phyloP scores from a whole-genome alignment of 1,139 yeast species.

The Pneumocystis wakefieldiae region DNA sequence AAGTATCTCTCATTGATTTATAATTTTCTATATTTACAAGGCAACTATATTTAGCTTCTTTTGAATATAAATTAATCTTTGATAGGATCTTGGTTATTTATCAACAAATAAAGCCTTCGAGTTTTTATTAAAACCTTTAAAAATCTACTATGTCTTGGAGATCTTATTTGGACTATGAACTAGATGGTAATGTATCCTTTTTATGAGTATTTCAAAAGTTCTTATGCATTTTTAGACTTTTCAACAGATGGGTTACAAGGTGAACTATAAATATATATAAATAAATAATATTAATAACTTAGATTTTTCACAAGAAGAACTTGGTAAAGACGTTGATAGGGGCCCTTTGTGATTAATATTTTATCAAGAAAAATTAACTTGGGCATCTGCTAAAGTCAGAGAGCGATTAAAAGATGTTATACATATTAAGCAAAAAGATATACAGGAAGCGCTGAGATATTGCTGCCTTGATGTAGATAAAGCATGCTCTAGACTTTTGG shows the following conservation, averaged over 20 bases:
- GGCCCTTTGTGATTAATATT: neutral
- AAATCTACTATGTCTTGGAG: neutral
- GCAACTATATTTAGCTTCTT: neutral
- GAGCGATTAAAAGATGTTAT: neutral
- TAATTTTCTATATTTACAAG: neutral
- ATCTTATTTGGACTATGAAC: neutral
- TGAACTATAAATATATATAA: neutral
- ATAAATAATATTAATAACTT: neutral
- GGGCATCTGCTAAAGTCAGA: neutral
- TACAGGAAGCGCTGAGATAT: slow-evolving; percentile 47
- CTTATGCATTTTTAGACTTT: neutral
- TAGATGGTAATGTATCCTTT: neutral
- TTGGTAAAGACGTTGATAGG: neutral
- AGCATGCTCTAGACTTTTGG: slow-evolving; percentile 39
- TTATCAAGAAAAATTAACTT: neutral
- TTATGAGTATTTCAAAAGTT: neutral
- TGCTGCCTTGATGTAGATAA: slow-evolving; percentile 44
- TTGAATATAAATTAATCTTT: neutral
- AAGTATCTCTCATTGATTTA: neutral
- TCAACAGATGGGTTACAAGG: neutral
- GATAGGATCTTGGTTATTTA: neutral
- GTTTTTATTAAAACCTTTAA: neutral
- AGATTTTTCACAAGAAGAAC: neutral
- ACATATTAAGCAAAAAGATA: slow-evolving; percentile 16
- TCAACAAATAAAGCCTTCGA: neutral